Evolutionary conservation across 371 early-diverging fungal species (phyloP).

Genomic region (Blakeslea trispora): DNA sequence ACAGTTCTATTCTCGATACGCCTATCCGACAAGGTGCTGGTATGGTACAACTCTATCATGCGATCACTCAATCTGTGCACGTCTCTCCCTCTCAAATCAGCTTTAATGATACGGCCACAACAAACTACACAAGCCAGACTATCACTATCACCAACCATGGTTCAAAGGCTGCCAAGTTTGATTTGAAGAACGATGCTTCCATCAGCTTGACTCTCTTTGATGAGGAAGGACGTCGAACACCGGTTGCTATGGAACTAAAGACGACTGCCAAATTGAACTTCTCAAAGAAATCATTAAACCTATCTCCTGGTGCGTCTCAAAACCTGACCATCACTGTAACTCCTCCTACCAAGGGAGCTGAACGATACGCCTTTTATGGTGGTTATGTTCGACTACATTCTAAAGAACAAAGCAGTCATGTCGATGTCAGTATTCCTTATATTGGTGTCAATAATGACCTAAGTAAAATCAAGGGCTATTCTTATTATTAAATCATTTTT

Average conservation of each 20-base stretch:
- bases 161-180: slow-evolving; percentile 45
- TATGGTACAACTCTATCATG: slow-evolving; percentile 61
- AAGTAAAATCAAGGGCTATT: no score
- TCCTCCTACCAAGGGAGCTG: slow-evolving; percentile 34
- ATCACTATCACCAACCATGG: slow-evolving; percentile 58
- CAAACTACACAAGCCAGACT: slow-evolving; percentile 27
- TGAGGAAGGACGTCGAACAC: no score
- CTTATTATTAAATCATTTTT: no score
- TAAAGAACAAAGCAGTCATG: slow-evolving; percentile 14
- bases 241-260: no score
- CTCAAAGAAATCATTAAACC: slow-evolving; percentile 61
- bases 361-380: slow-evolving; percentile 32
- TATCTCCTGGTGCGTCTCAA: slow-evolving; percentile 56
- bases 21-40: slow-evolving; percentile 68
- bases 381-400: slow-evolving; percentile 27
- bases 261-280: slow-evolving; percentile 57
- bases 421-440: background rate
- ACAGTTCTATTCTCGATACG: slow-evolving; percentile 15
- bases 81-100: slow-evolving; percentile 61
- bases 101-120: slow-evolving; percentile 60
- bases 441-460: background rate
- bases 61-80: slow-evolving; percentile 50
- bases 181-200: slow-evolving; percentile 32
- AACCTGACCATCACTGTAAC: slow-evolving; percentile 37
- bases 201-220: slow-evolving; percentile 34